phyloP scores from a whole-genome alignment of 768 basidiomycete genomes.

The Cystofilobasidium macerans region DNA sequence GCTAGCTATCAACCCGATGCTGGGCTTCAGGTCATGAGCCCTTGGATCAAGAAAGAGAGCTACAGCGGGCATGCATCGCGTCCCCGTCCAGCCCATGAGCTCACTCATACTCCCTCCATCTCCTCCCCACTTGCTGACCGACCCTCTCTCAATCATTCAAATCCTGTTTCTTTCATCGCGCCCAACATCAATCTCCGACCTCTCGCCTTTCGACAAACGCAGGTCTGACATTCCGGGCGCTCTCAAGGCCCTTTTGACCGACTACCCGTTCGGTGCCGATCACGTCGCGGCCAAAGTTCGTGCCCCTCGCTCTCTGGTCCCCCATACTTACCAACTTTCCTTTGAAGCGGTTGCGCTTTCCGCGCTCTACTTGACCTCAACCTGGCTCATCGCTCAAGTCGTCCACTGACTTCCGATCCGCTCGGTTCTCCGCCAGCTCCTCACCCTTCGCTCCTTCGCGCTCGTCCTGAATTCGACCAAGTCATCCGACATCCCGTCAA shows the following conservation, averaged over 20 bases:
- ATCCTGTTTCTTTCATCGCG: slow-evolving; percentile 2
- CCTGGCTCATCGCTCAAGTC: background rate
- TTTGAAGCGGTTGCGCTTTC: too few relatives aligned
- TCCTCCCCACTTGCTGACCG: too few relatives aligned
- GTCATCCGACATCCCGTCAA: slow-evolving; percentile 65
- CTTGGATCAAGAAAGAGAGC: too few relatives aligned
- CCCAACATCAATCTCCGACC: background rate
- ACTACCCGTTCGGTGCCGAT: slow-evolving; percentile 76
- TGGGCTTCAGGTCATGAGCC: too few relatives aligned
- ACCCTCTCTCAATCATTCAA: too few relatives aligned
- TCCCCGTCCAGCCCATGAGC: too few relatives aligned
- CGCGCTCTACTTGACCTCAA: background rate
- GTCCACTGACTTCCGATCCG: too few relatives aligned
- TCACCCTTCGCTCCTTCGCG: slow-evolving; percentile 63
- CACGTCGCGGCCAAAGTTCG: slow-evolving; percentile 83
- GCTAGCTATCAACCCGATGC: too few relatives aligned
- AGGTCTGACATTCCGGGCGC: slow-evolving; percentile 72
- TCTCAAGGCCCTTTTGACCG: slow-evolving; percentile 57
- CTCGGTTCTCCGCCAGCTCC: background rate
- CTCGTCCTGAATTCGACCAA: slow-evolving; percentile 91
- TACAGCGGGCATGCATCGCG: too few relatives aligned
- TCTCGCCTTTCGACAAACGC: background rate
- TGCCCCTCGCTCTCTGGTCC: too few relatives aligned
- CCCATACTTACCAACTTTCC: too few relatives aligned
- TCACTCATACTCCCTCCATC: background rate